Evolutionary conservation across 108 stramenopile genomes (phyloP), one percentile per base, ranked within the genome.

Genomic region (Pseudonitzschia multiseries): DNA sequence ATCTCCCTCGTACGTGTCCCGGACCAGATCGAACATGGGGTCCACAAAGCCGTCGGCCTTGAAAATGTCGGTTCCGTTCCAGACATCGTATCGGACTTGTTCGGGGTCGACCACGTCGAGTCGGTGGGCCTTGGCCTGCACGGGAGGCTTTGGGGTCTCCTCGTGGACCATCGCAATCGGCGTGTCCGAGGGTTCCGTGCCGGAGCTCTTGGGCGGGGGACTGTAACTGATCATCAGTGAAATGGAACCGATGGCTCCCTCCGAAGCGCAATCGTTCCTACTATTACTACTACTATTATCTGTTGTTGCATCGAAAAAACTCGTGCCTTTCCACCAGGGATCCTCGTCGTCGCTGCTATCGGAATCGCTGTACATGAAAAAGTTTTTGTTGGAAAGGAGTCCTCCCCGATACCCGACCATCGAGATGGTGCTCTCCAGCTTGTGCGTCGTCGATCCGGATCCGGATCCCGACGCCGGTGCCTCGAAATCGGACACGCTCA

Each of bases 41-140:
- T 9, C 46, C 0, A 51, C 66, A 50, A 83, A 74, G 5, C 82
- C 74, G 32, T 80, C 83, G 21, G 65, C 50, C 27, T 68, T 31
- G 26, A 83, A 52, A 3, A 80, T 27, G 57, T 83, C 79, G 24
- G 73, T 33, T 33, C 79, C 75, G 26, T 41, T 56, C 69, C 27
- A 56, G 40, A 70, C 69, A 36, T 67, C 66, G 40, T 51, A 67
- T 4, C 0, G 15, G n/a, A 51, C n/a, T 24, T 48, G 14, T 10
- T 46, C 27, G 24, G 14, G 13, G n/a, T 44, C 27, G 8, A 40
- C 26, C 21, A 44, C 12, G 29, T 67, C 24, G 44, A 3, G 21
- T 8, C 14, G 4, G n/a, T 67, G 20, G 3, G 31, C 22, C 18
- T 53, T 65, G 36, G 33, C 26, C 15, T 57, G 52, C 13, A 44